phyloP scores from a whole-genome alignment of 1,139 yeast genomes.

The Hyphopichia fennica region DNA sequence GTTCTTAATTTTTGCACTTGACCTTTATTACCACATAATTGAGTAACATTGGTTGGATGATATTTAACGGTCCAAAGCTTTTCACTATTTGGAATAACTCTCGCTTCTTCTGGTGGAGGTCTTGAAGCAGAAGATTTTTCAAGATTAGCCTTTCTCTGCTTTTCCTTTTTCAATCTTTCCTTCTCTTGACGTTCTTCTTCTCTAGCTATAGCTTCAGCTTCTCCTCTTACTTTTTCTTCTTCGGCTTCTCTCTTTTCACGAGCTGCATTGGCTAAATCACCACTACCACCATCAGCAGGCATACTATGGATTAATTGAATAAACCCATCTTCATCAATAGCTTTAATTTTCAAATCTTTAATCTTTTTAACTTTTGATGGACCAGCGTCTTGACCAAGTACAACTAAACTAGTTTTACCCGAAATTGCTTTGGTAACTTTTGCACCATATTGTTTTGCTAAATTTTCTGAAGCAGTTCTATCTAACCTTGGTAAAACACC shows the following conservation, averaged over 20 bases:
- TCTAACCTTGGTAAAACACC: constrained; percentile 82
- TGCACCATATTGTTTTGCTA: constrained; percentile 91
- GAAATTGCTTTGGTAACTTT: constrained; percentile 86
- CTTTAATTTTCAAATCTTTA: constrained; percentile 68
- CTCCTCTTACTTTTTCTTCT: constrained; percentile 51
- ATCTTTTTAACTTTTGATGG: constrained; percentile 90
- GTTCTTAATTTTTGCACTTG: constrained; percentile 60
- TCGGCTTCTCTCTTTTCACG: constrained; percentile 67
- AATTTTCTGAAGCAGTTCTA: constrained; percentile 69
- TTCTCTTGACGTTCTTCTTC: constrained; percentile 11
- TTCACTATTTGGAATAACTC: constrained; percentile 45
- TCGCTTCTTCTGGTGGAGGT: constrained; percentile 18
- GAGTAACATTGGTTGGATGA: constrained; percentile 75
- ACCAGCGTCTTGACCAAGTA: constrained; percentile 94
- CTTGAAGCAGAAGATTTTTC: constrained; percentile 10
- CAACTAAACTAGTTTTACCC: constrained; percentile 83
- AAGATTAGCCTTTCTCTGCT: constrained; percentile 33
- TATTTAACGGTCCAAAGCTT: constrained; percentile 90
- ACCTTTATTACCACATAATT: constrained; percentile 90
- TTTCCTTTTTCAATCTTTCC: constrained; percentile 23
- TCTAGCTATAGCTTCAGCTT: constrained; percentile 44
- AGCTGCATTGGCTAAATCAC: constrained; percentile 74
- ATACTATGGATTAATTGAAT: constrained; percentile 66
- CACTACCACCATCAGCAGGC: constrained; percentile 93
- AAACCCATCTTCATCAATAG: constrained; percentile 87